Base-by-base conservation (phyloP, 1,284 basidiomycete genomes). In the Leccinum proximum region DNA sequence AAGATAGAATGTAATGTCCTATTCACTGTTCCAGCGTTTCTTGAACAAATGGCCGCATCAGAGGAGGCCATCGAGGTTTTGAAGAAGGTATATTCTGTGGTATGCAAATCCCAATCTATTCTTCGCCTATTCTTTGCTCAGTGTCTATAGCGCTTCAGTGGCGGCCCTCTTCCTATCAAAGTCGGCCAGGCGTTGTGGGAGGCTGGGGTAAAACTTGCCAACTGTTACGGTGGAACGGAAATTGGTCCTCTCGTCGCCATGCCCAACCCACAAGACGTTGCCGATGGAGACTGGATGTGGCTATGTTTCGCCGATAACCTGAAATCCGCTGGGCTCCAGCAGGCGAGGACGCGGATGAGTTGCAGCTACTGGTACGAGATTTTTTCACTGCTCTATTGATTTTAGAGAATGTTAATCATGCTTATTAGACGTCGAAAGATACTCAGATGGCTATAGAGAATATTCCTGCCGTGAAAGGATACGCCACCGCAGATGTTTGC, bases 251-350 rank as follows among this genome's bases (percentile, higher is more conserved):
- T 67, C 5, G 57, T 66, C 3, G 56, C 26, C 8, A 9, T n/a
- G 0, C 45, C 59, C 14, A 60, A 35, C 59, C 13, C 59, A n/a
- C 30, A 66, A 42, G 59, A 60, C 26, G n/a, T 60, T 33, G 59
- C 7, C 2, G 59, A 60, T n/a, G 70, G 69, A 10, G 71, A 75
- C 26, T 80, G 79, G 79, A 61, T 65, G 42, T 79, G 75, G 74
- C 59, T 74, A 45, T 61, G 62, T 26, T 68, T 79, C 37, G 7
- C 65, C 1, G 64, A 70, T 1, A 56, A 64, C 2, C 42, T 65
- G 7, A 67, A 69, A 2, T 72, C 1, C 67, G 76, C 13, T 79
- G 76, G 75, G 64, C 26, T 16, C 67, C 71, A 4, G 70, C 76
- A 61, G 76, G 70, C 0, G 70, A 77, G 35, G 74, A 65, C 5